Conservation (phyloP, 805 yeast species). For the Kodamaea lidongshanica region DNA sequence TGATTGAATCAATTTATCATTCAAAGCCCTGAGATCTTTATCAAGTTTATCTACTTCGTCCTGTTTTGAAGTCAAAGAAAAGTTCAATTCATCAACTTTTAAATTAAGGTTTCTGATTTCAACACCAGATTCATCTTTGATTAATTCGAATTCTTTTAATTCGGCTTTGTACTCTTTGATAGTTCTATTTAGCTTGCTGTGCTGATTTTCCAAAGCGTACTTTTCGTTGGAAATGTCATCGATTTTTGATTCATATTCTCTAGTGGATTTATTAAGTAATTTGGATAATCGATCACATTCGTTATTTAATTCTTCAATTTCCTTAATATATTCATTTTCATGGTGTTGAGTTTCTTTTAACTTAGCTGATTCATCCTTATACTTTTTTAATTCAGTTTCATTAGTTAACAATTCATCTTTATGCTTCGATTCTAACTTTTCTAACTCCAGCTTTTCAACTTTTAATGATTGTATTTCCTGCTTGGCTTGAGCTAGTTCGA, state of each 20-base stretch:
- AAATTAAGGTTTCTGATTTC: conserved; percentile 37
- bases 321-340: conserved; percentile 9
- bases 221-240: conserved; percentile 32
- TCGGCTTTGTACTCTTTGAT: conserved; percentile 36
- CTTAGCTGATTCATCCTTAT: not conserved
- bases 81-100: conserved; percentile 40
- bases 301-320: conserved; percentile 38
- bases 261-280: conserved; percentile 32
- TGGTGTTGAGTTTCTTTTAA: no score
- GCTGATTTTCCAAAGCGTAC: conserved; percentile 35
- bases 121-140: conserved; percentile 32
- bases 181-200: conserved; percentile 33
- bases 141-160: conserved; percentile 35
- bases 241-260: conserved; percentile 31
- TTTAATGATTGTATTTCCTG: conserved; percentile 27
- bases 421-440: not conserved
- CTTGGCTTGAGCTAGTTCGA: conserved; percentile 51
- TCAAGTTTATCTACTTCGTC: conserved; percentile 13
- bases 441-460: conserved; percentile 11
- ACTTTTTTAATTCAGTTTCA: not conserved
- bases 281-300: conserved; percentile 50
- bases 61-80: conserved; percentile 29
- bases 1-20: not conserved
- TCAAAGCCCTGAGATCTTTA: conserved; percentile 14
- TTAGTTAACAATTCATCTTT: conserved; percentile 8